Percentiles rank a stretch among this genome's conserved stretches.
These are phyloP conservation scores for Nitzschia palea DNA, from an alignment of 108 stramenopile genomes.

Conservation along the genomic window DNA sequence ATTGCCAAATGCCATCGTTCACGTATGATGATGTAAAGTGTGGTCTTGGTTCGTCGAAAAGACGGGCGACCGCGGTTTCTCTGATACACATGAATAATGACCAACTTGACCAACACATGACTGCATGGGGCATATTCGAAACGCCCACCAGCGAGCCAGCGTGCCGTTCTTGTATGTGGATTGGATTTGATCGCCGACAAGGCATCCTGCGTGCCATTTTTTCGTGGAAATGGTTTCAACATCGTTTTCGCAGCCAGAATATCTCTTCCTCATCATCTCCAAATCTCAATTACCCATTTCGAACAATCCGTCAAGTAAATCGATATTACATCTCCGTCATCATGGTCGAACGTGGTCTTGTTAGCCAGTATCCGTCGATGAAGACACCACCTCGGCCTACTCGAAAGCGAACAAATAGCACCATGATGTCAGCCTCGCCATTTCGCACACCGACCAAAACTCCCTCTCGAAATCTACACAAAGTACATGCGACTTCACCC, in stretches of 20 bases:
- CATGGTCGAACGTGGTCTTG: neutral
- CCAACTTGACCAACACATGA: neutral
- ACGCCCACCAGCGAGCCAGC: neutral
- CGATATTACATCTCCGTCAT: no score
- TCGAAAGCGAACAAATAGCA: slow-evolving; percentile 17
- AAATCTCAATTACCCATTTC: neutral
- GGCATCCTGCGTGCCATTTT: no score
- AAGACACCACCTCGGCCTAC: slow-evolving; percentile 31
- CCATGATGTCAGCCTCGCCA: slow-evolving; percentile 14
- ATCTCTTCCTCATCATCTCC: neutral
- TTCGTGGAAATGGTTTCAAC: no score
- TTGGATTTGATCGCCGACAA: slow-evolving; percentile 1
- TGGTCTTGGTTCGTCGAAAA: no score
- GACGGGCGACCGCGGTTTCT: no score
- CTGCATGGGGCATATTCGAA: no score
- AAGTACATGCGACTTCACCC: neutral
- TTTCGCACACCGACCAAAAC: slow-evolving; percentile 36
- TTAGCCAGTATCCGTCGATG: neutral
- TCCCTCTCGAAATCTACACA: slow-evolving; percentile 10
- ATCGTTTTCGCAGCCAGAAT: neutral
- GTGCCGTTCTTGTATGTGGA: neutral
- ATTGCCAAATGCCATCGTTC: no score
- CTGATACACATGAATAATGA: neutral
- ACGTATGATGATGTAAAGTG: no score
- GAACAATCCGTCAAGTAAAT: no score